phyloP scores from a whole-genome alignment of 169 alveolate genomes.

The Gregarina niphandrodes region DNA sequence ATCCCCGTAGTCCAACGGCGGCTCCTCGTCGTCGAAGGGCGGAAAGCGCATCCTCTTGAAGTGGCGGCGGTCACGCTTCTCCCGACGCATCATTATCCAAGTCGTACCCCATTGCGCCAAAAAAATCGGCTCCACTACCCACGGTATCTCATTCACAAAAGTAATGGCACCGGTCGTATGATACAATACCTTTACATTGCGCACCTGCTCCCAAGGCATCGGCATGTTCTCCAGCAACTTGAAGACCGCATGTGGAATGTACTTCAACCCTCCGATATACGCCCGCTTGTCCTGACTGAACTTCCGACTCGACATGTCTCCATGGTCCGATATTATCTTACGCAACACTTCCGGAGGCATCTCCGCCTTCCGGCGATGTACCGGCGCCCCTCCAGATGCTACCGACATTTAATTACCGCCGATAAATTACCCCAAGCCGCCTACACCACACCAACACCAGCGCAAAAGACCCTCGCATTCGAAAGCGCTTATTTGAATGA shows the following conservation, averaged over 20 bases:
- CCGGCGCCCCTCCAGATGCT: too few species aligned
- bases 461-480: too few species aligned
- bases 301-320: conserved; percentile 59
- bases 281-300: conserved; percentile 96
- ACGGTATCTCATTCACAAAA: conserved; percentile 89
- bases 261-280: conserved; percentile 91
- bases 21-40: conserved; percentile 99
- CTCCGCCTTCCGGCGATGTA: too few species aligned
- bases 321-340: conserved; percentile 24
- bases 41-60: conserved; percentile 99
- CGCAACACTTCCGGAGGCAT: conserved; percentile 21
- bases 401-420: too few species aligned
- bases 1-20: conserved; percentile 97
- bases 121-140: conserved; percentile 95
- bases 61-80: conserved; percentile 93
- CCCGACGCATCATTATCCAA: conserved; percentile 99
- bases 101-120: conserved; percentile 99
- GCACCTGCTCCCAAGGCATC: conserved; percentile 93
- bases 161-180: conserved; percentile 99
- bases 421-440: too few species aligned
- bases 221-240: conserved; percentile 92
- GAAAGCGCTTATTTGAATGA: too few species aligned
- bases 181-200: conserved; percentile 79
- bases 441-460: too few species aligned
- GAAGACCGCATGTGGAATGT: conserved; percentile 97